A percentile compares a stretch with the other conserved stretches of the same genome.
Conservation (phyloP, 2,329 filamentous ascomycete genomes). For the Trichoderma polysporum region DNA sequence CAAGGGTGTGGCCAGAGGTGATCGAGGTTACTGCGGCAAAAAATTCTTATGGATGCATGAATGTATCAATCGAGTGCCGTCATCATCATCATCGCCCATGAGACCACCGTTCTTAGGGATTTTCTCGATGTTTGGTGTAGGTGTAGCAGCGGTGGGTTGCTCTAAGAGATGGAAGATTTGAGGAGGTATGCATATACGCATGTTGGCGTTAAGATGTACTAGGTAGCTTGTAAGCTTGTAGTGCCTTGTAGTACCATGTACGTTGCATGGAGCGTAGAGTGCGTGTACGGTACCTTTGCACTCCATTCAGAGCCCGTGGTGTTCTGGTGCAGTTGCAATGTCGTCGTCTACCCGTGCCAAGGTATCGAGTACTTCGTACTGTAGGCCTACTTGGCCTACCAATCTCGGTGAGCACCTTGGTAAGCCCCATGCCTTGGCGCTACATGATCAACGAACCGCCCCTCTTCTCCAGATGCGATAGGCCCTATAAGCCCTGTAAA, state of each 20-base stretch:
- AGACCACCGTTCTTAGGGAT: no score
- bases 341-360: not conserved
- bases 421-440: not conserved
- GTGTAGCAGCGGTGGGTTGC: not conserved
- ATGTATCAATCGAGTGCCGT: not conserved
- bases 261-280: not conserved
- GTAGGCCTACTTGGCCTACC: no score
- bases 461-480: slow-evolving; percentile 1
- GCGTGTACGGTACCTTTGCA: not conserved
- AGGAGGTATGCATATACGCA: not conserved
- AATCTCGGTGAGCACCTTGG: slow-evolving; percentile 9
- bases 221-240: not conserved
- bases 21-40: not conserved
- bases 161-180: not conserved
- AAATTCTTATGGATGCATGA: not conserved
- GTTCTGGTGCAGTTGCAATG: not conserved
- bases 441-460: slow-evolving; percentile 4
- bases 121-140: no score
- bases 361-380: not conserved
- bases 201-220: not conserved
- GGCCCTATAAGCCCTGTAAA: not conserved
- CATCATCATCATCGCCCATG: not conserved
- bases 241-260: not conserved
- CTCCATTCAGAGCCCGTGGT: not conserved
- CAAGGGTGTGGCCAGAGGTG: not conserved